Evolutionary conservation across 805 yeast genomes (phyloP).

Genomic region (Myxozyma nipponensis): DNA sequence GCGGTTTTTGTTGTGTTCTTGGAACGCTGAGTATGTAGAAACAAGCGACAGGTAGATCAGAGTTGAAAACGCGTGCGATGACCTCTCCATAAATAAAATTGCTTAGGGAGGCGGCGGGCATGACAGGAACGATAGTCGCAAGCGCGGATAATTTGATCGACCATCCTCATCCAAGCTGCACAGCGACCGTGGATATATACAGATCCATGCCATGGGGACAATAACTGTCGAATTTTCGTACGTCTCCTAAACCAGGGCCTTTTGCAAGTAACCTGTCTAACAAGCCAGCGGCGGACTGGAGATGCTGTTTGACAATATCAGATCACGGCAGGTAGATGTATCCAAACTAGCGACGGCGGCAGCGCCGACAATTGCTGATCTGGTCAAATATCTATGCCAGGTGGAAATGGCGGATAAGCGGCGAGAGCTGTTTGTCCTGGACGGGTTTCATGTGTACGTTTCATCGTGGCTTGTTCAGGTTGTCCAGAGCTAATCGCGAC

Average conservation of each 20-base stretch:
- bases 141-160: not conserved
- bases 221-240: slow-evolving; percentile 20
- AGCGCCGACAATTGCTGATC: slow-evolving; percentile 44
- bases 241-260: not conserved
- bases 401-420: slow-evolving; percentile 54
- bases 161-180: no score
- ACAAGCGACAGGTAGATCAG: no score
- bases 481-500: not conserved
- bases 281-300: slow-evolving; percentile 76
- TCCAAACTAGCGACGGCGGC: slow-evolving; percentile 40
- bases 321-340: slow-evolving; percentile 50
- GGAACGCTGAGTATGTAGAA: no score
- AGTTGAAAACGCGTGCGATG: no score
- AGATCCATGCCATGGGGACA: not conserved
- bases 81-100: no score
- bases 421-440: slow-evolving; percentile 73
- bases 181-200: not conserved
- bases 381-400: slow-evolving; percentile 51
- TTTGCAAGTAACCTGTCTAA: no score
- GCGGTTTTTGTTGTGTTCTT: no score
- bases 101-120: not conserved
- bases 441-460: slow-evolving; percentile 51
- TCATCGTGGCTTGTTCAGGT: no score
- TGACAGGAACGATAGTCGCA: not conserved
- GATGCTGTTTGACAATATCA: slow-evolving; percentile 59